Evolutionary conservation across 371 early-diverging fungal genomes (phyloP), one percentile per base, ranked within the genome.

Genomic region (Syncephalis fuscata): DNA sequence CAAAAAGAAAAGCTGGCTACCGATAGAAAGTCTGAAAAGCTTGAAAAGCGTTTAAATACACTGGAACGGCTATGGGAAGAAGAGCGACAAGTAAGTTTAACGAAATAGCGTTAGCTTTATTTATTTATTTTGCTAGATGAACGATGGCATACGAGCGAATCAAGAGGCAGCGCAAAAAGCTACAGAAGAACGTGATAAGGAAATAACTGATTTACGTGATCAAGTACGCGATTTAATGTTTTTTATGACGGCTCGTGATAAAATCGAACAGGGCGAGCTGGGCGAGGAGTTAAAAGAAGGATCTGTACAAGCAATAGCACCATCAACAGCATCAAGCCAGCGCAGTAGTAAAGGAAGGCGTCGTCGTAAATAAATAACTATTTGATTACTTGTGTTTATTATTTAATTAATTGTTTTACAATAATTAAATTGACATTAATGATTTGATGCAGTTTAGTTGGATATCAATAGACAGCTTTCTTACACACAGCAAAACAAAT

Each of bases 171-270:
- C 62, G 39, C 48, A 54, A 45, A 41, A 40, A 3, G 46, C 54
- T 36, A 22, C 60, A 20, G 52, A 52, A 32, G 52, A 38, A 19
- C 62, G 60, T 26, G 65, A 65, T 46, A 51, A 50, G 0, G 55
- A 56, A 48, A 62, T 65, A 17, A 41, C 50, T 24, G 62, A 65
- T 7, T 46, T 65, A 40, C 60, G 60, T 49, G 65, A 65, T 19
- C 65, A 65, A 48, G 60, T 65, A 16, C 49, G 59, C 25, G 65
- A 65, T 22, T 56, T 65, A 55, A 65, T 65, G 65, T 58, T 62
- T 22, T 62, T 57, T 36, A 44, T 65, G 17, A 20, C 43, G 3
- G 58, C 65, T 1, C 65, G 62, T 26, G 58, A 64, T 26, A 59
- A 57, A 36, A 48, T 64, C 10, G 57, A 61, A 46, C 40, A 53